Evolutionary conservation across 108 stramenopile genomes (phyloP), one percentile per base, ranked within the genome.

Genomic region (Chaetoceros muelleri): DNA sequence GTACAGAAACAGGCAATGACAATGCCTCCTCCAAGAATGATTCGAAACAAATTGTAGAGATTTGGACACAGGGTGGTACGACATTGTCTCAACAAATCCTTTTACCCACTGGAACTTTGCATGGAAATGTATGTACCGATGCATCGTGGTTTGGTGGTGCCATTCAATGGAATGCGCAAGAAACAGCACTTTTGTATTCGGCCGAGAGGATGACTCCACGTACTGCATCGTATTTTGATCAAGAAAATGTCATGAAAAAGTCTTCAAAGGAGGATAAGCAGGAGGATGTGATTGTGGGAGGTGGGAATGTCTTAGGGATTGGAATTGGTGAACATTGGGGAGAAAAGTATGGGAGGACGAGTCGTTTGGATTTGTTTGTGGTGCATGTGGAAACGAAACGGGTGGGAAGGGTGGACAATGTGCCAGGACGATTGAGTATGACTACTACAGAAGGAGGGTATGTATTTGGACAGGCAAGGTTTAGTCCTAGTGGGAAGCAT

Each of bases 311-410:
- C n/a, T 52, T 89, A 44, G 87, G 87, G 1, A 55, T 70, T 17
- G 87, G 87, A 7, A 75, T 78, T 51, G 44, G 55, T 25, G 87
- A 89, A 64, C 58, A 66, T 31, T 89, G 87, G 87, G 87, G 87
- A 48, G 87, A 89, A 65, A 70, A 75, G 28, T 83, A 83, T 46
- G 46, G 22, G 19, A 51, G 66, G 10, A 75, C 80, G 22, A 54
- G 73, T 2, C 52, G 84, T 24, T 63, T 89, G 57, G 79, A 73
- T 61, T 48, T 89, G 20, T 89, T 67, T 61, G 62, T 71, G 26
- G 26, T 85, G 10, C 57, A 84, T 69, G 52, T 79, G 1, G 58
- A 62, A 16, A 79, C 79, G 2, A 81, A 81, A 17, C 58, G 57
- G n/a, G 60, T 89, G 45, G 83, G 64, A 20, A 65, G 34, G 0